phyloP scores from a whole-genome alignment of 129 eudicot genomes.

The Rutidosis leptorrhynchoides region DNA sequence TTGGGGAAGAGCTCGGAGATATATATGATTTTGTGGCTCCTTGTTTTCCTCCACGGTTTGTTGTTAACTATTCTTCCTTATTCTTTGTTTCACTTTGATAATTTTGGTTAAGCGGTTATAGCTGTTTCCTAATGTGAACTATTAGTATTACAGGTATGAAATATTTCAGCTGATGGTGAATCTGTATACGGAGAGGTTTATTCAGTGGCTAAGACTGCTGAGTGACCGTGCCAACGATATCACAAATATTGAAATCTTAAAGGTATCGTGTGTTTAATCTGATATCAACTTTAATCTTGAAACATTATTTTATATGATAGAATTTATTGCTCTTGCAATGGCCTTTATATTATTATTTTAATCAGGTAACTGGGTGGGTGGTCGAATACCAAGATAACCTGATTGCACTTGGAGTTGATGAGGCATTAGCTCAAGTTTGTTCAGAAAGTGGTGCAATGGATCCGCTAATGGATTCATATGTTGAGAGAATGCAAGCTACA shows the following conservation, averaged over 20 bases:
- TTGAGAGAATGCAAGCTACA: conserved; percentile 99
- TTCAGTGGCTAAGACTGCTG: conserved; percentile 86
- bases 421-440: conserved; percentile 97
- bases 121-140: conserved; percentile 20
- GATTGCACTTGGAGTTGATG: conserved; percentile 94
- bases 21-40: conserved; percentile 97
- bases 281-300: background rate
- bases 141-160: conserved; percentile 65
- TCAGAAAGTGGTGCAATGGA: conserved; percentile 99
- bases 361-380: conserved; percentile 96
- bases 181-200: conserved; percentile 93
- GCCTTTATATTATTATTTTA: background rate
- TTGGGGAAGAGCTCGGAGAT: conserved; percentile 97
- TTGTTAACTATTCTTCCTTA: background rate
- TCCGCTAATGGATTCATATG: conserved; percentile 97
- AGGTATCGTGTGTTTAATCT: conserved; percentile 43
- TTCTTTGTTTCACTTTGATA: conserved; percentile 6
- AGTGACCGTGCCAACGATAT: conserved; percentile 89
- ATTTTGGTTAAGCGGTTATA: background rate
- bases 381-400: conserved; percentile 93
- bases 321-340: background rate
- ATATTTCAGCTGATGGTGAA: conserved; percentile 98
- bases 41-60: conserved; percentile 96
- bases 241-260: conserved; percentile 81
- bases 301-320: background rate